A percentile compares a stretch with the other conserved stretches of the same genome.
Evolutionary conservation across 768 basidiomycete genomes (phyloP).

Genomic region (Leucocoprinus birnbaumii): DNA sequence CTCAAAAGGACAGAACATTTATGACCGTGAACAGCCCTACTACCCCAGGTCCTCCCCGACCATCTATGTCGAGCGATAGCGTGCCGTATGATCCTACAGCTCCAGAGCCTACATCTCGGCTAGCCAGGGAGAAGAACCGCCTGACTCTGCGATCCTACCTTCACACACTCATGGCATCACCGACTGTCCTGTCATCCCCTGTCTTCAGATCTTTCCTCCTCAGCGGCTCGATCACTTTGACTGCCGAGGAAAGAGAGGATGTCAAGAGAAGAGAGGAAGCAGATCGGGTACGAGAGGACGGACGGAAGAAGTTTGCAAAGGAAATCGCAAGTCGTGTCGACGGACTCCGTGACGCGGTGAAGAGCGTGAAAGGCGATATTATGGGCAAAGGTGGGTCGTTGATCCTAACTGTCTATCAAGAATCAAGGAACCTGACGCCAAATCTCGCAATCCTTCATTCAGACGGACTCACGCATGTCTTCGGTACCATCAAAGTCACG

Average conservation of each 20-base stretch:
- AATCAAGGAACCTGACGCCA: neutral
- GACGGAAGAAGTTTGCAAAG: constrained; percentile 75
- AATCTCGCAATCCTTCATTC: neutral
- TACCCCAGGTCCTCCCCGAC: constrained; percentile 6
- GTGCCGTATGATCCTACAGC: neutral
- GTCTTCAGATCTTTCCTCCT: constrained; percentile 86
- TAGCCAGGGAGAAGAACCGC: constrained; percentile 92
- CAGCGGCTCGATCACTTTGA: constrained; percentile 67
- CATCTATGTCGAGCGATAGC: constrained; percentile 1
- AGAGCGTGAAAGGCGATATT: constrained; percentile 91
- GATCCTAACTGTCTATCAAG: neutral
- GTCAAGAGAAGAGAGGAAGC: constrained; percentile 80
- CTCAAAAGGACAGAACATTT: constrained; percentile 82
- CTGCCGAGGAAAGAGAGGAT: constrained; percentile 75
- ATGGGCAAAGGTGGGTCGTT: constrained; percentile 66
- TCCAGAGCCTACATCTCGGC: constrained; percentile 35
- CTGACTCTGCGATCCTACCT: constrained; percentile 92
- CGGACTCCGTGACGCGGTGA: constrained; percentile 76
- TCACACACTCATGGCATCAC: constrained; percentile 70
- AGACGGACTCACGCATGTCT: constrained; percentile 91
- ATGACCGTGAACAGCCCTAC: constrained; percentile 43
- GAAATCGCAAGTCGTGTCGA: constrained; percentile 90
- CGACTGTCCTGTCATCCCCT: constrained; percentile 77
- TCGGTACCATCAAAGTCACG: constrained; percentile 82
- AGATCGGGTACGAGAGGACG: constrained; percentile 84